Conservation (phyloP, 1,139 yeast genomes). For the Hyphopichia pseudoburtonii region DNA sequence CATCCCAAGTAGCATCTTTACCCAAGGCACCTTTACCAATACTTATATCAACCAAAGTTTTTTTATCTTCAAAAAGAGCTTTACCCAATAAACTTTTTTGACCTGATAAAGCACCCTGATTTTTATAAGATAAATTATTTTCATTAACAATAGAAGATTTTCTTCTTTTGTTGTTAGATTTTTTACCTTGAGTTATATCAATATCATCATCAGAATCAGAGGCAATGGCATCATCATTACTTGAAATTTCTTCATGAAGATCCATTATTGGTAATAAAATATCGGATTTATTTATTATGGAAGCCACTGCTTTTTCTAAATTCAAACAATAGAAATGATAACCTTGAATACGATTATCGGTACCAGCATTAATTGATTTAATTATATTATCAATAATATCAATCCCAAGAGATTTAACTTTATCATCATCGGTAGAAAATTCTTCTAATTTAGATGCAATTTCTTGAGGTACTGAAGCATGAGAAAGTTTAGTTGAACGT, state of each 20-base stretch:
- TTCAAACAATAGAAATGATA: constrained; percentile 90
- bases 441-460: constrained; percentile 45
- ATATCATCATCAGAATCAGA: constrained; percentile 33
- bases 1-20: constrained; percentile 97
- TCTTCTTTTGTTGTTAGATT: constrained; percentile 26
- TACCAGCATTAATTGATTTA: constrained; percentile 49
- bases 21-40: constrained; percentile 85
- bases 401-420: constrained; percentile 82
- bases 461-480: constrained; percentile 73
- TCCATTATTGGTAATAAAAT: constrained; percentile 37
- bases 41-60: constrained; percentile 70
- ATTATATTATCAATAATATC: constrained; percentile 67
- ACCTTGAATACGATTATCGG: constrained; percentile 64
- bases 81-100: constrained; percentile 23
- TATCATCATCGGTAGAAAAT: constrained; percentile 77
- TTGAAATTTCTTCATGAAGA: constrained; percentile 12
- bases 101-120: constrained; percentile 17
- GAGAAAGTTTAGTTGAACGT: constrained; percentile 86
- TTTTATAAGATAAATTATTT: constrained; percentile 43
- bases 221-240: constrained; percentile 32
- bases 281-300: constrained; percentile 64
- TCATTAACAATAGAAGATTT: constrained; percentile 47
- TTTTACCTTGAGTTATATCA: constrained; percentile 8
- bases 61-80: constrained; percentile 37
- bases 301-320: constrained; percentile 87